Conservation (phyloP, 352 stramenopile genomes). For the Phytophthora pseudosyringae region DNA sequence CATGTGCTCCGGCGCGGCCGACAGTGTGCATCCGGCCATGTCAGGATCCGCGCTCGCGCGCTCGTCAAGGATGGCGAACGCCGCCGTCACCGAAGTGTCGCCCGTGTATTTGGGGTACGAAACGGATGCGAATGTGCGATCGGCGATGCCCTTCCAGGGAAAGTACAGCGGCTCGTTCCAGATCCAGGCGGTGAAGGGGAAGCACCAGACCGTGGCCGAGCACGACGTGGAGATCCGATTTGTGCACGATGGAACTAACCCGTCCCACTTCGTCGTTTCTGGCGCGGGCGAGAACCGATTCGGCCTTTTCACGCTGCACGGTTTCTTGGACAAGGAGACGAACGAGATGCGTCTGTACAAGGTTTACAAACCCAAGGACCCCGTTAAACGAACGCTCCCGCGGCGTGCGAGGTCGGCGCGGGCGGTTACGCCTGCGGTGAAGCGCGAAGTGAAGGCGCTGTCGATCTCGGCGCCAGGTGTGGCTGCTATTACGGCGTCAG, state of each 20-base stretch:
- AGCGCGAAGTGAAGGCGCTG: conserved; percentile 45
- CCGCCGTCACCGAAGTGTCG: conserved; percentile 42
- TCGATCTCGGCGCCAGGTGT: conserved; percentile 39
- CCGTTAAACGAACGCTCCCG: conserved; percentile 72
- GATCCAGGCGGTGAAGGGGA: conserved; percentile 87
- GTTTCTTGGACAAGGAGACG: conserved; percentile 74
- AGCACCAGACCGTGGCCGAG: conserved; percentile 80
- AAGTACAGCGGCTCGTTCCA: conserved; percentile 90
- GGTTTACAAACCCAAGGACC: conserved; percentile 87
- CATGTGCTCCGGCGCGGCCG: conserved; percentile 39
- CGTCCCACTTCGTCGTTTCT: conserved; percentile 71
- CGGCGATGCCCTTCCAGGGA: conserved; percentile 77
- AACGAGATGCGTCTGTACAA: conserved; percentile 88
- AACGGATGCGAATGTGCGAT: conserved; percentile 57
- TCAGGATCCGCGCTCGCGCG: conserved; percentile 52
- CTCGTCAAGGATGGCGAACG: conserved; percentile 58
- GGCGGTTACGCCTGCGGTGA: conserved; percentile 33
- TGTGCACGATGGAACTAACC: conserved; percentile 71
- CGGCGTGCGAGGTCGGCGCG: conserved; percentile 49
- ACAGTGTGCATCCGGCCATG: conserved; percentile 60
- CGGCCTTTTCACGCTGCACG: conserved; percentile 74
- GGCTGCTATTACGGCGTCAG: conserved; percentile 28
- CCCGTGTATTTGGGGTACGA: conserved; percentile 77
- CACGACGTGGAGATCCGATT: conserved; percentile 86
- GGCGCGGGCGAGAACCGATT: conserved; percentile 85